Percentiles rank a stretch among this genome's conserved stretches.
Evolutionary conservation across 148 eudicot genomes (phyloP).

Genomic region (Nepenthes gracilis): DNA sequence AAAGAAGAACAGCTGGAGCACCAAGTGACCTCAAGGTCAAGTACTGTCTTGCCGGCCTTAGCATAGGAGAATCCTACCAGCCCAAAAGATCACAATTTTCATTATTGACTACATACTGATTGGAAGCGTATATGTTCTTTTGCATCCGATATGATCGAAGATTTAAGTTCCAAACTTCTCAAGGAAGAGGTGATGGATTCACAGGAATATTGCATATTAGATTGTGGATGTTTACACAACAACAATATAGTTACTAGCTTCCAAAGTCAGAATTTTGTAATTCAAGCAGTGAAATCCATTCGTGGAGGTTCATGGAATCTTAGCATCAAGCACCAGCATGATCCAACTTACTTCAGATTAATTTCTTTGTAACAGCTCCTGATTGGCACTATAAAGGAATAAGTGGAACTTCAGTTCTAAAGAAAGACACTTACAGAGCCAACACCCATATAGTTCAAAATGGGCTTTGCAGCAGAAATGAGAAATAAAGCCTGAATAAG

Average conservation of each 20-base stretch:
- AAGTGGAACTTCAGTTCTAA: too few species aligned
- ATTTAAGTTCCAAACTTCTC: too few species aligned
- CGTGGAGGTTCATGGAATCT: too few species aligned
- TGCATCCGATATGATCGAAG: too few species aligned
- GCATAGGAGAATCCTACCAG: constrained; percentile 74
- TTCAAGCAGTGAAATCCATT: too few species aligned
- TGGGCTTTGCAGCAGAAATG: constrained; percentile 44
- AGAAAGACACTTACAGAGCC: constrained; percentile 41
- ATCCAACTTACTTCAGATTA: too few species aligned
- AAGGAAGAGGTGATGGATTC: too few species aligned
- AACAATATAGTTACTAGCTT: not conserved
- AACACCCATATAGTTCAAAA: constrained; percentile 72
- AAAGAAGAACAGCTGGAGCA: constrained; percentile 92
- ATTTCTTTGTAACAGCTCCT: too few species aligned
- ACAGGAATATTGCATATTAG: not conserved
- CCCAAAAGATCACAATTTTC: not conserved
- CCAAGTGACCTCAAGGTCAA: constrained; percentile 74
- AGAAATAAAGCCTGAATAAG: constrained; percentile 62
- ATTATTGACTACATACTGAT: not conserved
- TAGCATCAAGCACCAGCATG: too few species aligned
- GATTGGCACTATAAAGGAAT: not conserved
- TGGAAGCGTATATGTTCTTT: too few species aligned
- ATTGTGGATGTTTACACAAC: not conserved
- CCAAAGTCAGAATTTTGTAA: too few species aligned
- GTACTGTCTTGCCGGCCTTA: constrained; percentile 58